phyloP scores from a whole-genome alignment of 441 rosid genomes.

The Gossypium davidsonii region DNA sequence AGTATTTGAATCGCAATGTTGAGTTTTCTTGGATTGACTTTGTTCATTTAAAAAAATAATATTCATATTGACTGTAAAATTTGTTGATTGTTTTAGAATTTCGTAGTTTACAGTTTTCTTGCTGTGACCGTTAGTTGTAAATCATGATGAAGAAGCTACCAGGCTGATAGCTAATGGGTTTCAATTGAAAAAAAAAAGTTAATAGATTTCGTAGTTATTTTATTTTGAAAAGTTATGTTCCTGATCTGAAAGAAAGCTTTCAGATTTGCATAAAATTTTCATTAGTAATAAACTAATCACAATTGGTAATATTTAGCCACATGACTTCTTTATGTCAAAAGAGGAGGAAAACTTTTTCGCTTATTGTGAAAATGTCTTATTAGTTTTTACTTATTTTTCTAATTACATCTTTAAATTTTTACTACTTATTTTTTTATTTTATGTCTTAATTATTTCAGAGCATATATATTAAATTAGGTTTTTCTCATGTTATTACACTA shows the following conservation, averaged over 20 bases:
- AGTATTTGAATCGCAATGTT: neutral
- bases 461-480: neutral
- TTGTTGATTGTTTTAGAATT: neutral
- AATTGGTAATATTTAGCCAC: neutral
- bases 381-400: too few species aligned
- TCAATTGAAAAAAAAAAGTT: neutral
- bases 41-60: neutral
- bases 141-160: neutral
- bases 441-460: neutral
- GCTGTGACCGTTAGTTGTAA: neutral
- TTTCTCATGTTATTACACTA: neutral
- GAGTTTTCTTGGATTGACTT: constrained; percentile 1
- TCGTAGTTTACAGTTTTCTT: neutral
- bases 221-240: neutral
- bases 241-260: neutral
- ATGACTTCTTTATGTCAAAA: neutral
- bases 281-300: neutral
- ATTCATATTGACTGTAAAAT: neutral
- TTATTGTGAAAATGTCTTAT: too few species aligned
- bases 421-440: neutral
- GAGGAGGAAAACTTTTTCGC: too few species aligned
- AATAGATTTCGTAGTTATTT: neutral
- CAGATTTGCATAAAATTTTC: neutral
- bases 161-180: neutral
- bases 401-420: too few species aligned